These are phyloP conservation scores for Epichloe scottii DNA, from an alignment of 2,329 filamentous ascomycete species.

Conservation along the genomic window DNA sequence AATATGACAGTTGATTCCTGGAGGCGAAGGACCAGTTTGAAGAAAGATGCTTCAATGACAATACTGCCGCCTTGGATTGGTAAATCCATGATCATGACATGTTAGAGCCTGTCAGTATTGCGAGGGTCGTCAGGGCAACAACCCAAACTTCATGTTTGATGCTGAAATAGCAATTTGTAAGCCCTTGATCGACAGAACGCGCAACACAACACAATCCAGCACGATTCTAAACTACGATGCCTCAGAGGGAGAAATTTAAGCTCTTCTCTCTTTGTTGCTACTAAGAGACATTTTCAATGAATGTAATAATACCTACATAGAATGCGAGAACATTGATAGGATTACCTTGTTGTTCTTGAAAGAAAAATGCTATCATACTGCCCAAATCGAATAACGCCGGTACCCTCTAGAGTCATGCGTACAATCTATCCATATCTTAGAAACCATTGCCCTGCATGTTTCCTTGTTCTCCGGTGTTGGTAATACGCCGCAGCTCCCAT, in stretches of 20 bases:
- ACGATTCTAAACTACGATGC: neutral
- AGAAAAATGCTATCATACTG: constrained; percentile 5
- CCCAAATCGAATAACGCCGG: constrained; percentile 12
- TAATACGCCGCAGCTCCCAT: constrained; percentile 80
- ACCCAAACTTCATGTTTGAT: neutral
- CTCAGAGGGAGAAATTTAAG: neutral
- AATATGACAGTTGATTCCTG: constrained; percentile 55
- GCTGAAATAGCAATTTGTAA: neutral
- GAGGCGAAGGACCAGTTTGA: constrained; percentile 53
- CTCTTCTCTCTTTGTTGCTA: neutral
- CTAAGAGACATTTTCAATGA: neutral
- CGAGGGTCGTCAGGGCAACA: neutral
- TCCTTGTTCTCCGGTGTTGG: constrained; percentile 48
- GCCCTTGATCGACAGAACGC: neutral
- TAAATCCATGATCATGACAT: neutral
- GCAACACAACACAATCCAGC: neutral
- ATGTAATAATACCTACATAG: neutral
- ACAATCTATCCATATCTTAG: constrained; percentile 7
- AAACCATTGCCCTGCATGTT: constrained; percentile 27
- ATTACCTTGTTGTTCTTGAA: neutral
- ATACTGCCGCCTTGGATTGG: neutral
- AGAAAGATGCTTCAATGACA: too few species aligned
- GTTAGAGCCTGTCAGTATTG: neutral
- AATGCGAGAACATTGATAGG: neutral
- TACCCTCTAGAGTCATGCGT: constrained; percentile 4